Conservation (phyloP, 176 grass and related monocot genomes). For the Carex scoparia region DNA sequence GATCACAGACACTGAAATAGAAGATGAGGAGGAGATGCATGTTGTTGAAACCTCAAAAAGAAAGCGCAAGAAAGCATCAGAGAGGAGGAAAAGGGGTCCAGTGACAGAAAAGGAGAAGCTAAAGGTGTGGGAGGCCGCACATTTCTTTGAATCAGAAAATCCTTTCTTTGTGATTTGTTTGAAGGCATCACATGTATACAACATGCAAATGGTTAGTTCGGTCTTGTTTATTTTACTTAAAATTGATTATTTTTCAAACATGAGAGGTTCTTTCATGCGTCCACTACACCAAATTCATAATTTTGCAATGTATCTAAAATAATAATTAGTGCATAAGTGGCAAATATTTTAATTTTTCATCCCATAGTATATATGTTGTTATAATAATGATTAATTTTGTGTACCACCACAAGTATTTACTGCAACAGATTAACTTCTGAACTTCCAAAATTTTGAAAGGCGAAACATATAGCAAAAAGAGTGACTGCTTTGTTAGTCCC, state of each 20-base stretch:
- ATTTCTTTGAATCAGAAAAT: constrained; percentile 57
- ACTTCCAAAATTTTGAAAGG: too few species aligned
- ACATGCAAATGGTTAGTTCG: constrained; percentile 40
- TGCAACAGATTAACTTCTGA: background rate
- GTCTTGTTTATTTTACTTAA: background rate
- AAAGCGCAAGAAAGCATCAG: constrained; percentile 6
- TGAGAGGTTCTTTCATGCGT: background rate
- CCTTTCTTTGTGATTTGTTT: constrained; percentile 68
- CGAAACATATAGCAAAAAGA: too few species aligned
- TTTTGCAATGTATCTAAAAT: background rate
- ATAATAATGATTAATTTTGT: background rate
- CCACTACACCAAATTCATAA: background rate
- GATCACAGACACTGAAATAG: background rate
- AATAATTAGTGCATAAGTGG: background rate
- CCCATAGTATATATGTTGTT: background rate
- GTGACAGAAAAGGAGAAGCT: constrained; percentile 49
- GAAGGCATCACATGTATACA: constrained; percentile 61
- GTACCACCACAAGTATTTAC: background rate
- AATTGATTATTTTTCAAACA: background rate
- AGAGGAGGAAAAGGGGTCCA: constrained; percentile 18
- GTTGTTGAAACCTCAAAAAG: background rate
- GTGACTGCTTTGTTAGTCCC: background rate
- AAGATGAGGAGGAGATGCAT: background rate
- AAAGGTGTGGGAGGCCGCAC: constrained; percentile 46
- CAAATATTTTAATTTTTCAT: background rate